Base-by-base conservation (phyloP, 805 yeast genomes). In the Lipomyces spencermartinsiae region DNA sequence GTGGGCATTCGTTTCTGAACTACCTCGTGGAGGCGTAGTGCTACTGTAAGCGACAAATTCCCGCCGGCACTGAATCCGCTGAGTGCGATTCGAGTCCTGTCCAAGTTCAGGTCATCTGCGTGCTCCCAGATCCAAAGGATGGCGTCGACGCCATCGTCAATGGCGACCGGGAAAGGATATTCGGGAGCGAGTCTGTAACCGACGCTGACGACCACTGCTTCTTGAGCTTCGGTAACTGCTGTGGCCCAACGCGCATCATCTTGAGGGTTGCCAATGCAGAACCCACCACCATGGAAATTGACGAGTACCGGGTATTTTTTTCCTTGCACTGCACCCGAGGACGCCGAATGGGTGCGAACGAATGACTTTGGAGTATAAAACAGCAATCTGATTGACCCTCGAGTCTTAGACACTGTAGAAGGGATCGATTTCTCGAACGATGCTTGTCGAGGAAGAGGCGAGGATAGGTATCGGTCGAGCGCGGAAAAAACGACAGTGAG, bases 281-380 rank as follows among this genome's bases (percentile, higher is more conserved):
- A 57, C n/a, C 60, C 60, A 33, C 60, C 60, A 51, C 60, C 60
- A 31, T 57, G 60, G 60, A 57, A 57, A 22, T 57, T 57, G 56
- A 57, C 8, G 6, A 57, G 33, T 16, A 57, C n/a, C 19, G 60
- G 60, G 33, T 54, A n/a, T 12, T n/a, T n/a, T 4, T 29, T 54
- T 16, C 12, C 2, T 12, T 12, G n/a, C 49, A 16, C n/a, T 12
- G 49, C 1, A 12, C 2, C 12, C 49, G 49, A 2, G 12, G 49
- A 1, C 3, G 49, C 49, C n/a, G 12, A 16, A 39, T 2, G 3
- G 16, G 2, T 12, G n/a, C 12, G 12, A 2, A 14, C n/a, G 4
- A 14, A 39, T 16, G n/a, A 3, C 49, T 12, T 2, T 14, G 49
- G 49, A 16, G 49, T 39, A 16, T 39, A 39, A 3, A 39, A 39